Evolutionary conservation across 1,284 basidiomycete species (phyloP).

Genomic region (Thelephora terrestris): DNA sequence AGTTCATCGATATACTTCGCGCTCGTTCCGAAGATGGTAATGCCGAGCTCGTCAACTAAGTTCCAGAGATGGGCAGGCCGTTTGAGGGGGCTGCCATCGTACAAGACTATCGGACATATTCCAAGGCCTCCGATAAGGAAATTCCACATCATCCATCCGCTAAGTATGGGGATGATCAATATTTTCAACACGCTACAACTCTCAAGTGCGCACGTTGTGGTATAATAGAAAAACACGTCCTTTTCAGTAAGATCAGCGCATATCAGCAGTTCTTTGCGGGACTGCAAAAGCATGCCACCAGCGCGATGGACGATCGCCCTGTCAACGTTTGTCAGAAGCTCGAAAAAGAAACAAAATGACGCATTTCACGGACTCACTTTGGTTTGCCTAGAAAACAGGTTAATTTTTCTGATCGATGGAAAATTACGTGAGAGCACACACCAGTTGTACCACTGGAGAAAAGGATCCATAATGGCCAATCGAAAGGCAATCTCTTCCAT

Average conservation of each 20-base stretch:
- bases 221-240: constrained; percentile 84
- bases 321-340: constrained; percentile 8
- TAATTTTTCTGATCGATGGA: neutral
- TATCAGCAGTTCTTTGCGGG: constrained; percentile 73
- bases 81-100: constrained; percentile 78
- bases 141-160: constrained; percentile 86
- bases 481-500: constrained; percentile 57
- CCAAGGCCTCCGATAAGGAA: constrained; percentile 66
- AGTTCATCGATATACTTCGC: constrained; percentile 76
- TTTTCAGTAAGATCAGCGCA: constrained; percentile 62
- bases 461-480: constrained; percentile 82
- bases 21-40: constrained; percentile 78
- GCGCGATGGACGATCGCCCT: constrained; percentile 80
- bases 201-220: constrained; percentile 57
- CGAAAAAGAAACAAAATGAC: constrained; percentile 7
- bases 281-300: constrained; percentile 80
- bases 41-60: constrained; percentile 60
- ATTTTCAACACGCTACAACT: constrained; percentile 3
- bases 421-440: constrained; percentile 14
- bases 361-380: constrained; percentile 32
- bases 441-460: constrained; percentile 85
- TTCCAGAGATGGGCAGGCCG: constrained; percentile 67
- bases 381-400: constrained; percentile 30
- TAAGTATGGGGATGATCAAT: constrained; percentile 20
- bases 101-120: constrained; percentile 64